phyloP scores from a whole-genome alignment of 176 grass and related monocot species.

The Puccinellia tenuiflora region DNA sequence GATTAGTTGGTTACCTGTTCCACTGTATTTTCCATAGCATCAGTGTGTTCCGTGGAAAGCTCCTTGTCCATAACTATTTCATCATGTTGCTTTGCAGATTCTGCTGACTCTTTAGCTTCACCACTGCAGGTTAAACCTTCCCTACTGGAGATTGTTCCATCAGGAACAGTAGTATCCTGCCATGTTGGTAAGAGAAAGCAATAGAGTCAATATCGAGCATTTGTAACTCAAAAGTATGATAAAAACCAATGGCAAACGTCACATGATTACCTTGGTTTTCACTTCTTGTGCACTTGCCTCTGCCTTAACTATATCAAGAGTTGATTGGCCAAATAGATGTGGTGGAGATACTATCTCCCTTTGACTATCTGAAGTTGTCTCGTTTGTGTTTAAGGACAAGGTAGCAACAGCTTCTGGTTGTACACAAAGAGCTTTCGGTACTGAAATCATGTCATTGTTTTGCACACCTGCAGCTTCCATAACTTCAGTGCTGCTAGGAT shows the following conservation, averaged over 20 bases:
- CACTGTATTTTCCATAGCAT: not conserved
- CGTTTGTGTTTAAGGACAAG: conserved; percentile 7
- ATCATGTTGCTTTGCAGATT: conserved; percentile 14
- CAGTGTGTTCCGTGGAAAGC: not conserved
- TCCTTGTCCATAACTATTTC: not conserved
- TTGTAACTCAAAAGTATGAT: not conserved
- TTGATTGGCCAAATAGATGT: not conserved
- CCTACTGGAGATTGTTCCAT: not conserved
- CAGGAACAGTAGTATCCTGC: conserved; percentile 22
- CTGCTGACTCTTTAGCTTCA: conserved; percentile 15
- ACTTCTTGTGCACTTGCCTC: not conserved
- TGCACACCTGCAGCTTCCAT: conserved; percentile 5
- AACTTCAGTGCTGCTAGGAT: not conserved
- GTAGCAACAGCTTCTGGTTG: conserved; percentile 9
- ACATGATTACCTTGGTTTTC: conserved; percentile 23
- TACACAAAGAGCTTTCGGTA: conserved; percentile 3
- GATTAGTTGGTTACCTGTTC: conserved; percentile 10
- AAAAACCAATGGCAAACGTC: not conserved
- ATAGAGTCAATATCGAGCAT: not conserved
- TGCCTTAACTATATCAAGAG: not conserved
- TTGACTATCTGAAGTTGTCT: conserved; percentile 3
- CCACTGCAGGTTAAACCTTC: not conserved
- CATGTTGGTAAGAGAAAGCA: conserved; percentile 19
- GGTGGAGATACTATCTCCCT: not conserved
- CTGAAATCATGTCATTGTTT: conserved; percentile 30